Evolutionary conservation across 768 basidiomycete species (phyloP).

Genomic region (Boletus subparvulus): DNA sequence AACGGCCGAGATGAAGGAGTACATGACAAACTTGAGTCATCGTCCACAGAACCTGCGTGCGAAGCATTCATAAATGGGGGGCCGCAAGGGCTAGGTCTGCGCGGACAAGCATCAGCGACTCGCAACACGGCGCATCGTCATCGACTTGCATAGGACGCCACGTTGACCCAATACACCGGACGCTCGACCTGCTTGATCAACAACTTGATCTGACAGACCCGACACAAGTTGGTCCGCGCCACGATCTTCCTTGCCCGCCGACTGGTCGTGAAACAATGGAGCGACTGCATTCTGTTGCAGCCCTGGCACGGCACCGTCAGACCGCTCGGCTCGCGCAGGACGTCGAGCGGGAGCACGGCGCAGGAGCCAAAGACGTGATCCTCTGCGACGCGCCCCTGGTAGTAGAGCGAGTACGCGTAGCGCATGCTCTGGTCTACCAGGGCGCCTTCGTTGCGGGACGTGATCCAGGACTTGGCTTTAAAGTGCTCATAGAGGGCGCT

Average conservation of each 20-base stretch:
- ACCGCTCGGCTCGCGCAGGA: slow-evolving; percentile 27
- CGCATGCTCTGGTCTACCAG: slow-evolving; percentile 30
- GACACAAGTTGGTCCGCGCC: slow-evolving; percentile 26
- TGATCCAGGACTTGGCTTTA: slow-evolving; percentile 25
- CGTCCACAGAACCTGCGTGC: too few relatives aligned
- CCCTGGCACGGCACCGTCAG: slow-evolving; percentile 24
- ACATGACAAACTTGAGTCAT: slow-evolving; percentile 2
- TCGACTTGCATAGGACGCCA: slow-evolving; percentile 17
- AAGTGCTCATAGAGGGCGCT: slow-evolving; percentile 37
- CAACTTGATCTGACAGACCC: slow-evolving; percentile 32
- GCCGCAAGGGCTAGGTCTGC: slow-evolving; percentile 2
- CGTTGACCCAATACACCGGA: slow-evolving; percentile 23
- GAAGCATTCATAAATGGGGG: slow-evolving; percentile 2
- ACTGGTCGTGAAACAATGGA: slow-evolving; percentile 25
- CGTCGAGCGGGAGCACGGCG: slow-evolving; percentile 26
- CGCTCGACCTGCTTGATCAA: slow-evolving; percentile 24
- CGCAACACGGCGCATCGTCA: not conserved
- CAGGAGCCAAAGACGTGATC: slow-evolving; percentile 25
- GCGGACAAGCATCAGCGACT: slow-evolving; percentile 4
- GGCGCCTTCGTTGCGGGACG: slow-evolving; percentile 2
- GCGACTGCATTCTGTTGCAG: slow-evolving; percentile 30
- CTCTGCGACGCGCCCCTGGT: slow-evolving; percentile 28
- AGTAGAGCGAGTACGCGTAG: slow-evolving; percentile 27
- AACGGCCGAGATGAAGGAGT: not conserved
- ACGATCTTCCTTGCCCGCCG: slow-evolving; percentile 18